Evolutionary conservation across 179 eudicot genomes (phyloP), one percentile per base, ranked within the genome.

Genomic region (Spinacia oleracea): DNA sequence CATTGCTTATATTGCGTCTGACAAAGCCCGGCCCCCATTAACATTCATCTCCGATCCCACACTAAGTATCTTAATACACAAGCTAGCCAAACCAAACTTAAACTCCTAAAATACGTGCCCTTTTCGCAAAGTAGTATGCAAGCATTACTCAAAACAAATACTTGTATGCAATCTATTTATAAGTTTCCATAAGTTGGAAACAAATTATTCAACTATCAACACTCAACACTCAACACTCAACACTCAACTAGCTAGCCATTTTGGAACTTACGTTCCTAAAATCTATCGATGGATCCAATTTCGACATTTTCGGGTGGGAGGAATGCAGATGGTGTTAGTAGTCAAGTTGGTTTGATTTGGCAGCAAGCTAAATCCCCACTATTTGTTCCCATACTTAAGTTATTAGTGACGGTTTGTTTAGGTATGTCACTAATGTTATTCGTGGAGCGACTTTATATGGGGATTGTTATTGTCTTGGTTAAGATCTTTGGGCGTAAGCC

Each of bases 361-460:
- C 89, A 84, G 70, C 90, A 87, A 76, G 77, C 68, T 1, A 92
- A 78, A 67, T 83, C 85, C 18, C 92, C 97, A 8, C 31, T 93
- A 38, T 76, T 90, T 5, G 90, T 93, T 38, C 96, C 96, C 0
- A 50, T 90, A 43, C 76, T 91, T 31, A 89, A 74, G 34, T 4
- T 85, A 25, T 70, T 83, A 48, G 96, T 93, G 6, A 48, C 70
- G 5, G 25, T 91, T 10, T 91, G 97, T 69, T 81, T 91, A 77
- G 82, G 73, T 11, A 90, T 93, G 97, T 91, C 96, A 0, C 10
- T 86, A 16, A 91, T 93, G 97, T 67, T 93, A 38, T 91, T 91
- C 9, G 18, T 90, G 8, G 97, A 93, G 80, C 78, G 89, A 56
- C 84, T 93, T 34, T 93, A 91, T 76, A 91, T 91, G 91, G 93